Conservation (phyloP, 2,329 filamentous ascomycete genomes). For the Paecilomyces formosus region DNA sequence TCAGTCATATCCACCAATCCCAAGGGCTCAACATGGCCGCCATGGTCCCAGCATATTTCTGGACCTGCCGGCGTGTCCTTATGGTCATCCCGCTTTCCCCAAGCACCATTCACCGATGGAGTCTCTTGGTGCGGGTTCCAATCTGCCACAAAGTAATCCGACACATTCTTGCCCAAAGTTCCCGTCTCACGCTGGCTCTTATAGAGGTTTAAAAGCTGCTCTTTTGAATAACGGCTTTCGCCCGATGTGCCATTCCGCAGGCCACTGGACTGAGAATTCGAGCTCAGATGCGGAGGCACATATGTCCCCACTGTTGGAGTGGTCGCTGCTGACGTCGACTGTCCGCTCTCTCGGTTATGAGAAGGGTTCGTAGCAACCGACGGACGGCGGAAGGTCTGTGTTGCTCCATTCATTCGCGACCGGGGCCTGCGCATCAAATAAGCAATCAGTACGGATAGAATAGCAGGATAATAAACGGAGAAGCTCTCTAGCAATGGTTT, state of each 20-base stretch:
- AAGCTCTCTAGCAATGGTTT: background rate
- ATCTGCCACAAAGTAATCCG: slow-evolving; percentile 62
- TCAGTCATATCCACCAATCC: slow-evolving; percentile 65
- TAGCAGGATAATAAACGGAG: background rate
- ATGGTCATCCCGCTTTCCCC: slow-evolving; percentile 70
- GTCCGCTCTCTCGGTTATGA: slow-evolving; percentile 36
- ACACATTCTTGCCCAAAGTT: slow-evolving; percentile 52
- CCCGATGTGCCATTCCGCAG: slow-evolving; percentile 48
- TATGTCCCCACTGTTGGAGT: slow-evolving; percentile 43
- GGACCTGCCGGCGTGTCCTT: slow-evolving; percentile 70
- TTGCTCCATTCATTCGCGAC: slow-evolving; percentile 56
- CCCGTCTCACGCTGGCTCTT: slow-evolving; percentile 49
- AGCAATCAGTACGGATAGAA: slow-evolving; percentile 9
- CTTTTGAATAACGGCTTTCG: slow-evolving; percentile 65
- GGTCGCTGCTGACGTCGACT: slow-evolving; percentile 28
- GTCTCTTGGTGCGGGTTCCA: slow-evolving; percentile 75
- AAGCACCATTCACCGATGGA: slow-evolving; percentile 53
- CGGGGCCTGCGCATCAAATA: slow-evolving; percentile 44
- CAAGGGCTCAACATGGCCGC: slow-evolving; percentile 63
- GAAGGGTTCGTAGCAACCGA: slow-evolving; percentile 52
- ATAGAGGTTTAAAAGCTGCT: slow-evolving; percentile 70
- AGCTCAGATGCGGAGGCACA: slow-evolving; percentile 54
- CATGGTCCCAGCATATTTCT: slow-evolving; percentile 84
- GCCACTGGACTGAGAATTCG: slow-evolving; percentile 37
- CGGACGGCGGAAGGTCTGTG: slow-evolving; percentile 59